These are phyloP conservation scores for Delphinella strobiligena DNA, from an alignment of 2,329 filamentous ascomycete species.

Conservation along the genomic window DNA sequence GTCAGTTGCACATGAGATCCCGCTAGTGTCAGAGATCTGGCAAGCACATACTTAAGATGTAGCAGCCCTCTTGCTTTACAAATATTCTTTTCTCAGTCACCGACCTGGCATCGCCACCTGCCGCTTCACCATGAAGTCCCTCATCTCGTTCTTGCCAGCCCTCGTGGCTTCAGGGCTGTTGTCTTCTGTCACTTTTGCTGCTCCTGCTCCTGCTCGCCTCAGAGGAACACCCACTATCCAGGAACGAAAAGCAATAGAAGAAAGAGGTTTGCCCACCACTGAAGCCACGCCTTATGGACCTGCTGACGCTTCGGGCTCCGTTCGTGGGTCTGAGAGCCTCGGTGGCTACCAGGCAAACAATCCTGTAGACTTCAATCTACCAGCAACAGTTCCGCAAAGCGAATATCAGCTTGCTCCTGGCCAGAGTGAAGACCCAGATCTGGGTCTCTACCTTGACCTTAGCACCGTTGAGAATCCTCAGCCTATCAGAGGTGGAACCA, in stretches of 20 bases:
- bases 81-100: no score
- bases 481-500: slow-evolving; percentile 25
- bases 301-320: slow-evolving; percentile 22
- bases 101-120: no score
- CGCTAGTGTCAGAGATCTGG: no score
- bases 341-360: slow-evolving; percentile 23
- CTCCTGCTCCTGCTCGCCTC: background rate
- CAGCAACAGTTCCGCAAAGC: slow-evolving; percentile 21
- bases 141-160: background rate
- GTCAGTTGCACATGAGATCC: no score
- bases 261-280: background rate
- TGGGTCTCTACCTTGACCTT: slow-evolving; percentile 28
- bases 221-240: background rate
- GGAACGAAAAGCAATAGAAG: background rate
- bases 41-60: no score
- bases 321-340: slow-evolving; percentile 21
- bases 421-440: slow-evolving; percentile 24
- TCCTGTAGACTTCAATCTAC: slow-evolving; percentile 17
- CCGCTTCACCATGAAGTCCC: background rate
- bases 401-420: slow-evolving; percentile 25
- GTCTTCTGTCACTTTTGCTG: background rate
- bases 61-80: no score
- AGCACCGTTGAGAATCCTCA: slow-evolving; percentile 28
- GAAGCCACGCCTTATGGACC: slow-evolving; percentile 16
- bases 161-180: background rate